A percentile compares a stretch with the other conserved stretches of the same genome.
These are phyloP conservation scores for Pythium sukuiense DNA, from an alignment of 352 stramenopile species.

Conservation along the genomic window DNA sequence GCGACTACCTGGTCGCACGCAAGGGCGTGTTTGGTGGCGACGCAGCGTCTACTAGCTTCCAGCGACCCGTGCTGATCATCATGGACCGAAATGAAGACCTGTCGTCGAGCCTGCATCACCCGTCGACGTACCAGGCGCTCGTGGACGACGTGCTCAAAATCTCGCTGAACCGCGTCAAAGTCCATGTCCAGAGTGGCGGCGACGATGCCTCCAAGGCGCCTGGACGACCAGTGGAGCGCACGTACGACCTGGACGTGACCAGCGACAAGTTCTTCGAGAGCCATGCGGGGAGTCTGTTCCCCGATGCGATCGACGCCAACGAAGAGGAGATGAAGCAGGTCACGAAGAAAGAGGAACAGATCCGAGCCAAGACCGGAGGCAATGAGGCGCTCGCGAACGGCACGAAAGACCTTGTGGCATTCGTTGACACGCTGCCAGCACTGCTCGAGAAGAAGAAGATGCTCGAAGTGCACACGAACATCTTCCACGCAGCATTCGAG, in stretches of 20 bases:
- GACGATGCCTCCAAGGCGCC: conserved; percentile 28
- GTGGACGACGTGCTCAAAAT: conserved; percentile 97
- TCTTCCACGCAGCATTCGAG: conserved; percentile 85
- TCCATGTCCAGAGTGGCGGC: conserved; percentile 67
- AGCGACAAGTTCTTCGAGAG: conserved; percentile 81
- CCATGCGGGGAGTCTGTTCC: conserved; percentile 77
- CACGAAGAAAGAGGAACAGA: conserved; percentile 84
- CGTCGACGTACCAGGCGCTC: conserved; percentile 92
- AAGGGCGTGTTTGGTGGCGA: conserved; percentile 68
- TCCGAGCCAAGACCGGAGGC: conserved; percentile 67
- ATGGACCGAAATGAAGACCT: conserved; percentile 97
- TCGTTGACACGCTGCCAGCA: conserved; percentile 79
- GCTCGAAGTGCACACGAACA: conserved; percentile 88
- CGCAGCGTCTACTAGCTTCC: conserved; percentile 48
- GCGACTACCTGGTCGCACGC: conserved; percentile 67
- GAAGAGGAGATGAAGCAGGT: conserved; percentile 89
- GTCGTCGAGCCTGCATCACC: conserved; percentile 94
- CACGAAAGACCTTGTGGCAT: conserved; percentile 80
- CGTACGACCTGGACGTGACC: conserved; percentile 81
- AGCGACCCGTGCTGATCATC: conserved; percentile 95
- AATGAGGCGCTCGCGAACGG: conserved; percentile 66
- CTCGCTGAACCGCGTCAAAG: conserved; percentile 95
- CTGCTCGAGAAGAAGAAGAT: conserved; percentile 90
- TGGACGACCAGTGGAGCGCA: conserved; percentile 51
- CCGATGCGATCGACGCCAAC: conserved; percentile 83